Evolutionary conservation across 495 filamentous ascomycete genomes (phyloP).

Genomic region (Penicillium psychrofluorescens): DNA sequence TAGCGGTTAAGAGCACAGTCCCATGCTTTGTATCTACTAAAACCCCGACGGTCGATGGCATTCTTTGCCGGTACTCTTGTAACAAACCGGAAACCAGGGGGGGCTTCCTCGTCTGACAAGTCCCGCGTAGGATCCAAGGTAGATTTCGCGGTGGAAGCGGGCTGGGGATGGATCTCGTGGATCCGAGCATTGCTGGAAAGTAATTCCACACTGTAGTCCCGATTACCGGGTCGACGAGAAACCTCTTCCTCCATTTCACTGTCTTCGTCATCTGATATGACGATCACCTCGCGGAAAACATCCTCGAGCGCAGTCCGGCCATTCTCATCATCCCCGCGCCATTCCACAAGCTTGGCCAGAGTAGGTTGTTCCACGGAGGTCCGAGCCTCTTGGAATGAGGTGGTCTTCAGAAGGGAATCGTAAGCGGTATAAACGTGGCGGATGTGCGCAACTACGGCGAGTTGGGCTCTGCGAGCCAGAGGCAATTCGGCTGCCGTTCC

Average conservation of each 20-base stretch:
- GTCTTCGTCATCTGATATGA: conserved; percentile 75
- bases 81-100: conserved; percentile 30
- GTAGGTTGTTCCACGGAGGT: conserved; percentile 61
- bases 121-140: conserved; percentile 17
- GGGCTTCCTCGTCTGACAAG: conserved; percentile 25
- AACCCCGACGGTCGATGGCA: conserved; percentile 37
- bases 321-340: conserved; percentile 81
- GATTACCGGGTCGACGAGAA: conserved; percentile 7
- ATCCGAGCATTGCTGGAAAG: conserved; percentile 27
- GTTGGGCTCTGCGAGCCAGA: conserved; percentile 67
- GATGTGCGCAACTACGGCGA: conserved; percentile 81
- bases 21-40: conserved; percentile 43
- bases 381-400: conserved; percentile 61
- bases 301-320: conserved; percentile 70
- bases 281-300: conserved; percentile 71
- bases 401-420: conserved; percentile 63
- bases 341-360: conserved; percentile 68
- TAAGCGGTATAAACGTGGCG: conserved; percentile 83
- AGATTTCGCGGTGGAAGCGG: conserved; percentile 13
- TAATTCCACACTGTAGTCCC: conserved; percentile 31
- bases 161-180: conserved; percentile 27
- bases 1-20: conserved; percentile 37
- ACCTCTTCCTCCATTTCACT: conserved; percentile 47
- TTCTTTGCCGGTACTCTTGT: conserved; percentile 17
- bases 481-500: conserved; percentile 60